These are phyloP conservation scores for Lepidium aucheri DNA, from an alignment of 345 rosid species.

Conservation along the genomic window DNA sequence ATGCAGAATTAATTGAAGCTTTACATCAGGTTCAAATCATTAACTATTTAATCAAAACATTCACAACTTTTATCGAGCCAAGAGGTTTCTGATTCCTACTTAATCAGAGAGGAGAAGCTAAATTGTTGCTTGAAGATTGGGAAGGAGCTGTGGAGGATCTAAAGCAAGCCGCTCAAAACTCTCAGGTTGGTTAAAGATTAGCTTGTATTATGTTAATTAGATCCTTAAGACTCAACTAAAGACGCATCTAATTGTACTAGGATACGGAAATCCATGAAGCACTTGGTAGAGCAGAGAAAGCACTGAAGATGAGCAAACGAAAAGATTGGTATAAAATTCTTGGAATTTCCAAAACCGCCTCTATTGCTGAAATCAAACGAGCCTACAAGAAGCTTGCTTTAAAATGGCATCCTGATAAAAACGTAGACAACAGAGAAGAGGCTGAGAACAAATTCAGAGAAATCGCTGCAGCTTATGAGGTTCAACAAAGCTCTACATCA, in stretches of 20 bases:
- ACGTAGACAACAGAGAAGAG: conserved; percentile 86
- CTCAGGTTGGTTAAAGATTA: conserved; percentile 56
- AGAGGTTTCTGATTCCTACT: conserved; percentile 1
- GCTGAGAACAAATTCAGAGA: conserved; percentile 90
- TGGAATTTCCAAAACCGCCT: conserved; percentile 73
- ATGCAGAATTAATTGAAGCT: conserved; percentile 79
- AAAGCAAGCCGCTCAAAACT: conserved; percentile 72
- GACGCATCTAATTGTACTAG: conserved; percentile 29
- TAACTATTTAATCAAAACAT: not conserved
- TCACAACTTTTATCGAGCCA: not conserved
- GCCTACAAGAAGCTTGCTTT: conserved; percentile 96
- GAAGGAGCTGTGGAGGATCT: conserved; percentile 97
- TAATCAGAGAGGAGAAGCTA: conserved; percentile 89
- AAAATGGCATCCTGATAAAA: conserved; percentile 99
- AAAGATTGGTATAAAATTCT: conserved; percentile 95
- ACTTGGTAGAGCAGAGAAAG: conserved; percentile 86
- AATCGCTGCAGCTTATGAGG: conserved; percentile 99
- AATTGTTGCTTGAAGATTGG: conserved; percentile 88
- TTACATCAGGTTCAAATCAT: conserved; percentile 63
- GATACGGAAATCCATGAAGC: conserved; percentile 77
- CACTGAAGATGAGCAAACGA: conserved; percentile 90
- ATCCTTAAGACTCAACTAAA: conserved; percentile 2
- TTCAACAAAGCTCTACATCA: not conserved
- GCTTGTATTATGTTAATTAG: not conserved
- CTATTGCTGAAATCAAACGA: conserved; percentile 76